Evolutionary conservation across 768 basidiomycete species (phyloP), one percentile per base, ranked within the genome.

Genomic region (Plicaturopsis crispa): DNA sequence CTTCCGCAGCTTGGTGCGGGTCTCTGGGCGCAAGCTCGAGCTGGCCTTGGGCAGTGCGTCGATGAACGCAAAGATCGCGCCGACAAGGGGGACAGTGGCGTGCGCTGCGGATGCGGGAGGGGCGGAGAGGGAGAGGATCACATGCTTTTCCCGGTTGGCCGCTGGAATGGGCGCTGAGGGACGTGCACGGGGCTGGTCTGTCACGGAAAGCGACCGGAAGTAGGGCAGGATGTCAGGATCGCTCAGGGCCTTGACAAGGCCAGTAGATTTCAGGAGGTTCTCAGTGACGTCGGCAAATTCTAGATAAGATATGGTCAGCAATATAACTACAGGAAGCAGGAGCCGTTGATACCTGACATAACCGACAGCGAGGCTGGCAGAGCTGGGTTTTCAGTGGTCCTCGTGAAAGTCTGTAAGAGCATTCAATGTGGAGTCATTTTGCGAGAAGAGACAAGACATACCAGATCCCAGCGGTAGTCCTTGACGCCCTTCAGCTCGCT

Each of bases 271-370:
- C 53, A 89, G 65, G 36, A 94, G 51, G 49, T 69, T 72, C 16
- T 93, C 87, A 2, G 87, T 85, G 39, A 89, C 67, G 48, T 94
- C 92, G 7, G 85, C 85, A 47, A 77, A 87, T 63, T 96, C 92
- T 78, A 55, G 20, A 33, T 13, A 38, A 40, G 42, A 49, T 30
- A 45, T 26, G 28, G 32, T 11, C 24, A 21, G 41, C 39, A 21
- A 47, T 36, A 4, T 32, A 22, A 13, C 32, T 20, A 38, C 35
- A 13, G 13, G 33, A n/a, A 7, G 32, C 17, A 31, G 24, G 20
- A 13, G 11, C 13, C 35, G 23, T 21, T 41, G 48, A 21, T 50
- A 80, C 80, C 80, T 42, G 87, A 80, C 83, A 92, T 88, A 48
- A 90, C 72, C 10, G 79, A 75, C 32, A 83, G 64, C 14, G 68